Evolutionary conservation across 371 early-diverging fungal genomes (phyloP).

Genomic region (Chytridium lagenaria): DNA sequence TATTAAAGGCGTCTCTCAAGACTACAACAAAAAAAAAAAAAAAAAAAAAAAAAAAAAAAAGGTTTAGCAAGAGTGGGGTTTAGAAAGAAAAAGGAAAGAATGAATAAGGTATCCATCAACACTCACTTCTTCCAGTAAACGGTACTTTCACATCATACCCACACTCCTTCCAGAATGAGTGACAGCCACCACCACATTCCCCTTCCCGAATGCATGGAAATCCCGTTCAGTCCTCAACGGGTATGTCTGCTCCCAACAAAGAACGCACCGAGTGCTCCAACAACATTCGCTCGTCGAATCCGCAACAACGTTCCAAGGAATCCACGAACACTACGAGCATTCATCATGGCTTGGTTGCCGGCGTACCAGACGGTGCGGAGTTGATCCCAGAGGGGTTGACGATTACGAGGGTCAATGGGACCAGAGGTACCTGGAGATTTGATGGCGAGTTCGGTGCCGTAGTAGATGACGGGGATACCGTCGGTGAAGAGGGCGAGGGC

Average conservation of each 20-base stretch:
- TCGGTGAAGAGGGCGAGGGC: conserved; percentile 42
- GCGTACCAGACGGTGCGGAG: conserved; percentile 23
- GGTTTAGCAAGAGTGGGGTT: background rate
- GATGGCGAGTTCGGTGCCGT: conserved; percentile 55
- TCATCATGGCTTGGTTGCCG: background rate
- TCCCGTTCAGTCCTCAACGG: conserved; percentile 16
- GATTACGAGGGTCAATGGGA: conserved; percentile 48
- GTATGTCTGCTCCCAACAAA: conserved; percentile 6
- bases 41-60: background rate
- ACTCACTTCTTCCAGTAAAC: background rate
- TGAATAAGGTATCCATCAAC: too few species aligned
- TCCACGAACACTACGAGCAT: background rate
- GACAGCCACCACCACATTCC: conserved; percentile 15
- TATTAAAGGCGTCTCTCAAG: background rate
- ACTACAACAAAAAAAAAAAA: background rate
- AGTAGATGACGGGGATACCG: conserved; percentile 52
- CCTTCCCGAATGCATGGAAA: conserved; percentile 18
- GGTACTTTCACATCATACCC: background rate
- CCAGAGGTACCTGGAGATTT: conserved; percentile 29
- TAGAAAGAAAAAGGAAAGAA: too few species aligned
- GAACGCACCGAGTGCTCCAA: background rate
- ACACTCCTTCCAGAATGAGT: conserved; percentile 9
- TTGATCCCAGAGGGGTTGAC: conserved; percentile 48
- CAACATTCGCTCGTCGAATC: background rate
- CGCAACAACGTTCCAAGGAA: background rate